phyloP scores from a whole-genome alignment of 257 asterid genomes.

The Primulina huaijiensis region DNA sequence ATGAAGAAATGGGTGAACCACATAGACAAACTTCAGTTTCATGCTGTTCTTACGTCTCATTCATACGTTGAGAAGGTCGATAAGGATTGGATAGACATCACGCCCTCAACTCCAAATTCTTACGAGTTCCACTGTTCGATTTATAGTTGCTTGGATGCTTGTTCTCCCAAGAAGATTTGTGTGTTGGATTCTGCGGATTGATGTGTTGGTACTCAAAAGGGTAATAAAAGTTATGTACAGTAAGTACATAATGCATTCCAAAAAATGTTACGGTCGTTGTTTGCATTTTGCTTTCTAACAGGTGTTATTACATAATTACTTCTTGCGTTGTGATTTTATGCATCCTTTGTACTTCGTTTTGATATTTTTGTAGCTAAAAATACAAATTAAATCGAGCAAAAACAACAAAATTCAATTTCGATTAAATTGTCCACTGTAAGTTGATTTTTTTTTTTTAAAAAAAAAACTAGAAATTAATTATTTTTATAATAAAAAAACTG shows the following conservation, averaged over 20 bases:
- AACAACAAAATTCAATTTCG: too few species aligned
- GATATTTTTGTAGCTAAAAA: too few species aligned
- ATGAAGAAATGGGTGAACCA: conserved; percentile 54
- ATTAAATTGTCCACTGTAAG: too few species aligned
- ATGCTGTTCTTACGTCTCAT: conserved; percentile 44
- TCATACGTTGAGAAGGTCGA: conserved; percentile 52
- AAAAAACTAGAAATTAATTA: too few species aligned
- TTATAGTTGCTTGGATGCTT: conserved; percentile 52
- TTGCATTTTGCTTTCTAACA: background rate
- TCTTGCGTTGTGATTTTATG: too few species aligned
- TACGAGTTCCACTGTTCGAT: conserved; percentile 68
- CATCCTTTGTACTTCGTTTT: too few species aligned
- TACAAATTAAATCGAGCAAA: too few species aligned
- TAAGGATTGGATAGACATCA: conserved; percentile 67
- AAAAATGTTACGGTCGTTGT: background rate
- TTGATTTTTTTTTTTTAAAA: too few species aligned
- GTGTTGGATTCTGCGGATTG: conserved; percentile 41
- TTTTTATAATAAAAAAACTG: too few species aligned
- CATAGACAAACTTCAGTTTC: conserved; percentile 47
- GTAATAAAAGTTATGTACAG: background rate
- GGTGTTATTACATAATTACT: too few species aligned
- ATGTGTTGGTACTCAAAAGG: background rate
- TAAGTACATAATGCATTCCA: background rate
- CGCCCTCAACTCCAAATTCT: conserved; percentile 61
- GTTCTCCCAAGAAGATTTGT: conserved; percentile 50